A percentile compares a stretch with the other conserved stretches of the same genome.
phyloP scores from a whole-genome alignment of 208 protist genomes.

The Tetramitus jugosus region DNA sequence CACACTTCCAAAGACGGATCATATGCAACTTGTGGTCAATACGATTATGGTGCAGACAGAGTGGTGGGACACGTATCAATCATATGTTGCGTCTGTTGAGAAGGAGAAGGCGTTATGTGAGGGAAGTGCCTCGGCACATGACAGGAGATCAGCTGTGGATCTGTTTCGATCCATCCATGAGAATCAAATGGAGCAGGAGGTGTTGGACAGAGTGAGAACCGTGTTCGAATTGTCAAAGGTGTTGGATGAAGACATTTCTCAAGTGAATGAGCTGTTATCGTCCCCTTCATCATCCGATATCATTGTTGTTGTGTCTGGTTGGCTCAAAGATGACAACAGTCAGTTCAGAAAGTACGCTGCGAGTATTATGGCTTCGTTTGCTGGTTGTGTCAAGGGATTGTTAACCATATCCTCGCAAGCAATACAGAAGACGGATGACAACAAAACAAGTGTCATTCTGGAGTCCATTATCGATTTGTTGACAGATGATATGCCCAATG shows the following conservation, averaged over 20 bases:
- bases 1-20: no score
- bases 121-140: no score
- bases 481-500: conserved; percentile 10
- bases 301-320: background rate
- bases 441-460: background rate
- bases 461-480: background rate
- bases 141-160: no score
- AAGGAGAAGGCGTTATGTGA: no score
- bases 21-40: no score
- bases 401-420: background rate
- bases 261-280: no score
- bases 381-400: background rate
- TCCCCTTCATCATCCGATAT: background rate
- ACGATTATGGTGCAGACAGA: no score
- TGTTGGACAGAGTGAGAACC: background rate
- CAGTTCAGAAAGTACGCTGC: conserved; percentile 8
- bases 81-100: no score
- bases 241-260: background rate
- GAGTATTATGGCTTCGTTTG: background rate
- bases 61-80: no score
- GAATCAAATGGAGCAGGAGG: no score
- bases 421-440: no score
- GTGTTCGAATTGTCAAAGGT: conserved; percentile 4
- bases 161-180: no score
- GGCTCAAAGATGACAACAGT: background rate